Base-by-base conservation (phyloP, 495 filamentous ascomycete species). In the Haplographium delicatum region DNA sequence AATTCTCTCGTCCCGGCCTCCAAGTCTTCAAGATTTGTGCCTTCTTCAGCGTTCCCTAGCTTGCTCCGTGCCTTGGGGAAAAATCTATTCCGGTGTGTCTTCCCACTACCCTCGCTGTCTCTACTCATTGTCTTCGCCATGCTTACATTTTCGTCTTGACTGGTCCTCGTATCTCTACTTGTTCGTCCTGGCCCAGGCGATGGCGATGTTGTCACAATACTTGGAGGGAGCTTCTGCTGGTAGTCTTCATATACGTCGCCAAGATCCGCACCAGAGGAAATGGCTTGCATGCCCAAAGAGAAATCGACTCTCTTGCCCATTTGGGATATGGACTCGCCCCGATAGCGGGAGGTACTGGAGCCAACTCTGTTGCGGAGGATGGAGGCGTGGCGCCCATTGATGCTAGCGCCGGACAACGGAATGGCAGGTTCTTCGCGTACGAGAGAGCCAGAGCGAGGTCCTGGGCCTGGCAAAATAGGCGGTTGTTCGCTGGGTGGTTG, bases 271-370 rank as follows among this genome's bases (percentile, higher is more conserved):
- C 69, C 74, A 8, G 78, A 72, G 10, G 72, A 71, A 19, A 85
- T 67, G 48, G 76, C 72, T 28, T 70, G 72, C 69, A 87, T 84
- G 22, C 86, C 86, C 5, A 88, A 71, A 4, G 84, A 86, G 66
- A 89, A 89, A 59, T 89, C 86, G 24, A 88, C 82, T 23, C 84
- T 81, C 33, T 81, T 81, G 42, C 71, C 72, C 64, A 81, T 78
- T 11, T 60, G 58, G 1, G 74, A 83, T 25, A 88, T 79, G 19
- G 84, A 81, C 40, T 81, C 80, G 28, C 71, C 73, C 54, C 80
- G 77, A 8, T 61, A 72, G 9, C 70, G 72, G 15, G 41, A n/a
- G 0, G 60, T 62, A 33, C 68, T 69, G 18, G 37, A 39, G 46
- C 68, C 71, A n/a, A n/a, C n/a, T n/a, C 59, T 51, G 51, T 71